Percentiles rank a stretch among this genome's conserved stretches.
Evolutionary conservation across 176 grass and related monocot genomes (phyloP).

Genomic region (Eleusine indica): DNA sequence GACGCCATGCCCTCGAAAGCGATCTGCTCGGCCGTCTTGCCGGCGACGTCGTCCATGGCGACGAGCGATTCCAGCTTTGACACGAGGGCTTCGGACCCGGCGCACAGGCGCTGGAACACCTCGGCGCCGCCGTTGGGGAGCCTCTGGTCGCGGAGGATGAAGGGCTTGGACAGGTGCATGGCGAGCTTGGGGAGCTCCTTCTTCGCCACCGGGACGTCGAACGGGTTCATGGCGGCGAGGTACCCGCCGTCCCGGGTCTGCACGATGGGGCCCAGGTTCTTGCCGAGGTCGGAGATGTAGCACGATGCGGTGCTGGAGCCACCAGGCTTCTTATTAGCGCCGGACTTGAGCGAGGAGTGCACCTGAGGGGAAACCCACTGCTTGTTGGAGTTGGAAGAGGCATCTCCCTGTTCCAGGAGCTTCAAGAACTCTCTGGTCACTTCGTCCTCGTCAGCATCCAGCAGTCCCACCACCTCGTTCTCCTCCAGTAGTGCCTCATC

Average conservation of each 20-base stretch:
- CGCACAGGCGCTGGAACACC: conserved; percentile 69
- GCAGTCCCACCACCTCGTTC: conserved; percentile 18
- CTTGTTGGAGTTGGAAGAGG: neutral
- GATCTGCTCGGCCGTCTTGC: conserved; percentile 90
- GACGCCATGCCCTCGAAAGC: conserved; percentile 93
- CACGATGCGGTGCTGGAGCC: conserved; percentile 30
- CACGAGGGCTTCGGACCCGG: conserved; percentile 49
- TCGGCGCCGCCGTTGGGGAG: conserved; percentile 58
- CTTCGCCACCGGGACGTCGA: conserved; percentile 59
- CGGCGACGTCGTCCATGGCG: conserved; percentile 73
- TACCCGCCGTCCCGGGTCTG: conserved; percentile 88
- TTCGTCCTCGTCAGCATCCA: conserved; percentile 79
- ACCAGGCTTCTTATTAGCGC: neutral
- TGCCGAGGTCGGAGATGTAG: conserved; percentile 84
- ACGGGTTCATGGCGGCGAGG: conserved; percentile 78
- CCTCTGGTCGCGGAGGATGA: conserved; percentile 64
- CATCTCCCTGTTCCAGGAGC: conserved; percentile 55
- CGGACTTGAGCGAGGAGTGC: conserved; percentile 41
- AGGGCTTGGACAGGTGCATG: conserved; percentile 87
- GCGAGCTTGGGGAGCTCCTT: conserved; percentile 81
- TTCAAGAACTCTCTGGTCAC: conserved; percentile 84
- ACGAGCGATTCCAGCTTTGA: conserved; percentile 49
- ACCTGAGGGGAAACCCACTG: conserved; percentile 26
- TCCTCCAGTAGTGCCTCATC: conserved; percentile 10
- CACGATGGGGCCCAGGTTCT: conserved; percentile 75